A percentile compares a stretch with the other conserved stretches of the same genome.
phyloP scores from a whole-genome alignment of 306 rosid species.

The Macrotyloma uniflorum region DNA sequence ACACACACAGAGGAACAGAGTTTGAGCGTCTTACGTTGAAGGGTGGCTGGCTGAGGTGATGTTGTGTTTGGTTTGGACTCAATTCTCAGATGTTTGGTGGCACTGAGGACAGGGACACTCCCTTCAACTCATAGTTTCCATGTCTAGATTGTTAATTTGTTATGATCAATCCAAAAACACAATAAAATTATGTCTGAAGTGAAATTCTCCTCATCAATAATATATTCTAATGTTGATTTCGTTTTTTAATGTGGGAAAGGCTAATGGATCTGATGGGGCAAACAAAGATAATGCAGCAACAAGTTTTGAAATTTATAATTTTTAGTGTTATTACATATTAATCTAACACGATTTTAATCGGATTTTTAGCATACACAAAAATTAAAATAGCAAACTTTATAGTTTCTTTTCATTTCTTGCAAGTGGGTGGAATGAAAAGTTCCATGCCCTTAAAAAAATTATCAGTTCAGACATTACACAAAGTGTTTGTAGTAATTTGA shows the following conservation, averaged over 20 bases:
- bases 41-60: not conserved
- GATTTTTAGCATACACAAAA: not conserved
- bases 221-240: too few relatives aligned
- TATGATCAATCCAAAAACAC: not conserved
- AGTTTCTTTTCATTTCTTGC: not conserved
- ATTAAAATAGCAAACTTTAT: not conserved
- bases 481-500: too few relatives aligned
- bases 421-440: not conserved
- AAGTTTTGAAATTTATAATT: not conserved
- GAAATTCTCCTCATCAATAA: not conserved
- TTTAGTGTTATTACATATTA: not conserved
- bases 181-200: not conserved
- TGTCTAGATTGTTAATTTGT: not conserved
- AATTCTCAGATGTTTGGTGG: not conserved
- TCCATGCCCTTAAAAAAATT: not conserved
- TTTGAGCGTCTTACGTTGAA: constrained; percentile 22
- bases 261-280: not conserved
- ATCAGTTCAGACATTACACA: not conserved
- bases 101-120: not conserved
- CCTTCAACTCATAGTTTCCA: not conserved
- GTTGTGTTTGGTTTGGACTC: not conserved
- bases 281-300: not conserved
- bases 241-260: not conserved
- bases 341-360: not conserved
- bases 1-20: not conserved